These are phyloP conservation scores for Hortiboletus campestris DNA, from an alignment of 768 basidiomycete species.

Conservation along the genomic window DNA sequence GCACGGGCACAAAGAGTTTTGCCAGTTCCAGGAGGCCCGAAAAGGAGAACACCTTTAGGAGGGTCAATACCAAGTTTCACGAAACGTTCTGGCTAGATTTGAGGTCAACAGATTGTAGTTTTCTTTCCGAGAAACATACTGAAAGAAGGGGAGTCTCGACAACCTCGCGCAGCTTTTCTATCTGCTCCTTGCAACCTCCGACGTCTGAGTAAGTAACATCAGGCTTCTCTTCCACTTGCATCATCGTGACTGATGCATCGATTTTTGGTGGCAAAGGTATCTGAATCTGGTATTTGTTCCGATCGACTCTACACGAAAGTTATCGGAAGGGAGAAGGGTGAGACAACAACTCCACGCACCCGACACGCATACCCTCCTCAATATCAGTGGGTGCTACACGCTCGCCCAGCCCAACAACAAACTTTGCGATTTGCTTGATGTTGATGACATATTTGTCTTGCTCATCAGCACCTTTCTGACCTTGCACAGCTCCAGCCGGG, in stretches of 20 bases:
- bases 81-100: slow-evolving; percentile 89
- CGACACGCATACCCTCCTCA: slow-evolving; percentile 99
- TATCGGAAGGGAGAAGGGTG: not conserved
- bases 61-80: slow-evolving; percentile 98
- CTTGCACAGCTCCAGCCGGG: slow-evolving; percentile 71
- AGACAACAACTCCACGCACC: slow-evolving; percentile 52
- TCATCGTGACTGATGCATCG: slow-evolving; percentile 99
- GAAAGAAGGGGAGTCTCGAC: slow-evolving; percentile 95
- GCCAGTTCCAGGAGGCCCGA: slow-evolving; percentile 95
- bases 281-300: slow-evolving; percentile 97
- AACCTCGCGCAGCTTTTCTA: slow-evolving; percentile 97
- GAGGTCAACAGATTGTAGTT: slow-evolving; percentile 15
- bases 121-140: slow-evolving; percentile 45
- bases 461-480: slow-evolving; percentile 96
- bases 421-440: slow-evolving; percentile 99
- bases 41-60: slow-evolving; percentile 95
- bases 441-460: slow-evolving; percentile 99
- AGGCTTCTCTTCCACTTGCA: slow-evolving; percentile 99
- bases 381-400: slow-evolving; percentile 97
- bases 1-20: slow-evolving; percentile 98
- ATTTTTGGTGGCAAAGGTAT: slow-evolving; percentile 98
- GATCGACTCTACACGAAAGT: slow-evolving; percentile 67
- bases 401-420: slow-evolving; percentile 96
- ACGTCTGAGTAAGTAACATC: slow-evolving; percentile 98
- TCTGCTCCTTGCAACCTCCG: slow-evolving; percentile 99